Evolutionary conservation across 2,329 filamentous ascomycete genomes (phyloP), one percentile per base, ranked within the genome.

Genomic region (Teratosphaeria gauchensis): DNA sequence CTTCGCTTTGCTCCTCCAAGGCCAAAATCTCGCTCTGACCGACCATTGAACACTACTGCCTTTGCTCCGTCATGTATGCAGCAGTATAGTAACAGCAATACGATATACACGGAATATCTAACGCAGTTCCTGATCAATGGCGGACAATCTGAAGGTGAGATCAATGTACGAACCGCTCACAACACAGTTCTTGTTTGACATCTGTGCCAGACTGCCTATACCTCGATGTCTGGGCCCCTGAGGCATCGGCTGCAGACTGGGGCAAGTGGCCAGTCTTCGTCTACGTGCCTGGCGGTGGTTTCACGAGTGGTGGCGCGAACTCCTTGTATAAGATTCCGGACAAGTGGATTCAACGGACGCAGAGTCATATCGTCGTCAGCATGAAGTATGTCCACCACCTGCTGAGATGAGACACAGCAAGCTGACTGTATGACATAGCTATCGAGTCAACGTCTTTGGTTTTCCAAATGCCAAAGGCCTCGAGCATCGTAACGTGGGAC

Each of bases 1-100:
- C 73, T 84, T 38, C 78, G 84, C 3, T 84, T 84, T 62, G 71
- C 71, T 8, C 33, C 63, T 12, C 63, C 63, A 24, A 19, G 24
- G 16, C 9, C 53, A 4, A 58, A 58, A 21, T 19, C 16, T 19
- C 28, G 54, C 14, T 33, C 30, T 19, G 16, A 19, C 9, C 30
- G 8, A 53, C 48, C 42, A 35, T 51, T 35, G 58, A 55, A 38
- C 19, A 28, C 51, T 33, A 38, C 51, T 38, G 51, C 19, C 46
- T 30, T 21, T 53, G 35, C 28, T 12, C 31, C 24, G 42, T 42
- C 54, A 5, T 55, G 31, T 16, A 55, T 35, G 54, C 42, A 48
- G 42, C 42, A 35, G 21, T 28, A 33, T 28, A 33, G 46, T 9
- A 57, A 28, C 33, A 21, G 24, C 54, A 56, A 28, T 33, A 48